These are phyloP conservation scores for Globisporangium paroecandrum DNA, from an alignment of 352 stramenopile genomes.

Conservation along the genomic window DNA sequence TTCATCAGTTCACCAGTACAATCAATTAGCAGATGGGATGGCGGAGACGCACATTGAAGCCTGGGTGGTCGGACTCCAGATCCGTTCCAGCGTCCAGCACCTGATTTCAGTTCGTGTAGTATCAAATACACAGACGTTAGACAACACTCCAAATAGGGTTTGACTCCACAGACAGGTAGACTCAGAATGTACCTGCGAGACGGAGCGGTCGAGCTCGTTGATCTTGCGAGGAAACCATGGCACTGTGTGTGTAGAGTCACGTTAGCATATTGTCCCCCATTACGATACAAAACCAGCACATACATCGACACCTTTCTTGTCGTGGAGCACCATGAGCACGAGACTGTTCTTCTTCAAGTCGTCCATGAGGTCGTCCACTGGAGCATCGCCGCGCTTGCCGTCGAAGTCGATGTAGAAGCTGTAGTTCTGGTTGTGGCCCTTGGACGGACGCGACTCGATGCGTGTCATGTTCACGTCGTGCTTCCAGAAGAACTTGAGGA, in stretches of 20 bases:
- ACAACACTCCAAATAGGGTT: too few relatives aligned
- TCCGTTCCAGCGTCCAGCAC: conserved; percentile 92
- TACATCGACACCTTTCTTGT: conserved; percentile 80
- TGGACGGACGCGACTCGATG: conserved; percentile 93
- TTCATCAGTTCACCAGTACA: neutral
- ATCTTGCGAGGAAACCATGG: conserved; percentile 87
- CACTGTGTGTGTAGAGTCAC: conserved; percentile 26
- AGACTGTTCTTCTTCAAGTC: conserved; percentile 85
- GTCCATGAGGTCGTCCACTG: conserved; percentile 83
- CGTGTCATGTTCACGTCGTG: conserved; percentile 96
- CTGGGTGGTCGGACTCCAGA: conserved; percentile 92
- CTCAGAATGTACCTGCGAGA: conserved; percentile 47
- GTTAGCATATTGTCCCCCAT: neutral
- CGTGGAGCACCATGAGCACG: conserved; percentile 90
- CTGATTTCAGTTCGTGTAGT: neutral
- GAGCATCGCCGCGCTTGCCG: conserved; percentile 70
- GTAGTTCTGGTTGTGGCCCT: conserved; percentile 76
- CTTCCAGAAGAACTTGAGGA: conserved; percentile 97
- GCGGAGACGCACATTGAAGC: conserved; percentile 81
- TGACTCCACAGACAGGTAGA: neutral
- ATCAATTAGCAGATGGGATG: neutral
- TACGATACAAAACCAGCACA: neutral
- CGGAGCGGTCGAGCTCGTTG: conserved; percentile 71
- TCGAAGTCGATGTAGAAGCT: conserved; percentile 95
- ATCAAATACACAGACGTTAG: too few relatives aligned